Evolutionary conservation across 73 alveolate species (phyloP).

Genomic region (Paramecium biaurelia): DNA sequence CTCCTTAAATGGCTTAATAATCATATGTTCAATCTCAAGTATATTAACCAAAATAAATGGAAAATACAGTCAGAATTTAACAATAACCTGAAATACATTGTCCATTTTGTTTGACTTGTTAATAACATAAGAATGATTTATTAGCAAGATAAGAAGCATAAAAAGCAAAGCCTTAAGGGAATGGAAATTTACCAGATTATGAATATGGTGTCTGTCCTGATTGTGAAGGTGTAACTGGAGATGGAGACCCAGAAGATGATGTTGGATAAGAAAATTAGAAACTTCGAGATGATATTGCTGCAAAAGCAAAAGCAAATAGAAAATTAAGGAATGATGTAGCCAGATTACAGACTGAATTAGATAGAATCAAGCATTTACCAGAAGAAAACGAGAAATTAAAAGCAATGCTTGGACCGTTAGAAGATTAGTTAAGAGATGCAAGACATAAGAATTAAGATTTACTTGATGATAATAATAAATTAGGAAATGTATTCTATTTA

Average conservation of each 20-base stretch:
- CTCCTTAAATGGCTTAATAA: background rate
- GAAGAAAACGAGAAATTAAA: conserved; percentile 40
- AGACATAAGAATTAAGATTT: conserved; percentile 12
- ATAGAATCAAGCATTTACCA: conserved; percentile 45
- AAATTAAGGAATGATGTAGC: conserved; percentile 10
- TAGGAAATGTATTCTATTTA: background rate
- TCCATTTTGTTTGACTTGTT: conserved; percentile 32
- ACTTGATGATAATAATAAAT: background rate
- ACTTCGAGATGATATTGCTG: conserved; percentile 25
- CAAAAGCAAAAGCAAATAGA: conserved; percentile 27
- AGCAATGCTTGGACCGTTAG: background rate
- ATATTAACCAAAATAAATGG: background rate
- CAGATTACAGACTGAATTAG: background rate
- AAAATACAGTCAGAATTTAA: background rate
- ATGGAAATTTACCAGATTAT: background rate
- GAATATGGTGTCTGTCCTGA: conserved; percentile 47
- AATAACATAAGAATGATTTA: background rate
- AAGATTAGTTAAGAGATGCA: conserved; percentile 24
- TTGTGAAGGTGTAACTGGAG: background rate
- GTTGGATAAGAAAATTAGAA: conserved; percentile 15
- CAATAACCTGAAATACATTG: conserved; percentile 8
- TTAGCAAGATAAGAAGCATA: background rate
- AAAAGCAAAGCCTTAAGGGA: background rate
- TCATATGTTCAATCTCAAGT: background rate
- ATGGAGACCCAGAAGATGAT: conserved; percentile 22